Conservation (phyloP, 2,329 filamentous ascomycete species). For the Curvularia sp. region DNA sequence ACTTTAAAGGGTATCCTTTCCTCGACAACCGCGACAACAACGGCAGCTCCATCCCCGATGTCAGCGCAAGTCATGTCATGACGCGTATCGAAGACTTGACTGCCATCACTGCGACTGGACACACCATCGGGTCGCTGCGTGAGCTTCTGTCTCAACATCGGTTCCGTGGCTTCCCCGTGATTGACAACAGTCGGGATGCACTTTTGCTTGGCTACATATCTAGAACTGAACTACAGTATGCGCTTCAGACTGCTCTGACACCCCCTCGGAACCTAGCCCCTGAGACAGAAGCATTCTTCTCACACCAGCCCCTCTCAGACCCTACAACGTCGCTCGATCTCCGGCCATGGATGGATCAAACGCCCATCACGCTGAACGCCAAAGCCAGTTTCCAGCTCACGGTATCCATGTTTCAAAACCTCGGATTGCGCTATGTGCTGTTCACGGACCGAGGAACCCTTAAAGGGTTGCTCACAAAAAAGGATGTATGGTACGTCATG, state of each 20-base stretch:
- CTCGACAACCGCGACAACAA: constrained; percentile 85
- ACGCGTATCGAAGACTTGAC: constrained; percentile 89
- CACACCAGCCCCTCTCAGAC: constrained; percentile 77
- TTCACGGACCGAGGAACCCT: constrained; percentile 83
- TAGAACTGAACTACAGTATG: constrained; percentile 85
- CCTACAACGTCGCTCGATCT: constrained; percentile 81
- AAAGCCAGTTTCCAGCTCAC: constrained; percentile 81
- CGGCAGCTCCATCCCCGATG: constrained; percentile 72
- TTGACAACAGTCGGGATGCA: constrained; percentile 77
- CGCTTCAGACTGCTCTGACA: constrained; percentile 69
- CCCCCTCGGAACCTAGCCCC: constrained; percentile 66
- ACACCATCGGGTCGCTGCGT: constrained; percentile 80
- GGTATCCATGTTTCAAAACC: constrained; percentile 90
- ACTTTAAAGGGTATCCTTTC: constrained; percentile 93
- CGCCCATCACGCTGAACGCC: constrained; percentile 85
- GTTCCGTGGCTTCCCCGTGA: constrained; percentile 91
- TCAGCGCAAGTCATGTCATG: constrained; percentile 88
- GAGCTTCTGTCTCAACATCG: constrained; percentile 74
- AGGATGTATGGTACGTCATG: constrained; percentile 93
- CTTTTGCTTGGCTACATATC: constrained; percentile 92
- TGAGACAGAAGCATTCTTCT: constrained; percentile 82
- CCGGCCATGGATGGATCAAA: constrained; percentile 98
- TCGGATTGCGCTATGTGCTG: constrained; percentile 88
- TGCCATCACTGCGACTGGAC: constrained; percentile 83
- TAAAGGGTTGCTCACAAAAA: constrained; percentile 90